Base-by-base conservation (phyloP, 148 eudicot species). In the Limonium bicolor region DNA sequence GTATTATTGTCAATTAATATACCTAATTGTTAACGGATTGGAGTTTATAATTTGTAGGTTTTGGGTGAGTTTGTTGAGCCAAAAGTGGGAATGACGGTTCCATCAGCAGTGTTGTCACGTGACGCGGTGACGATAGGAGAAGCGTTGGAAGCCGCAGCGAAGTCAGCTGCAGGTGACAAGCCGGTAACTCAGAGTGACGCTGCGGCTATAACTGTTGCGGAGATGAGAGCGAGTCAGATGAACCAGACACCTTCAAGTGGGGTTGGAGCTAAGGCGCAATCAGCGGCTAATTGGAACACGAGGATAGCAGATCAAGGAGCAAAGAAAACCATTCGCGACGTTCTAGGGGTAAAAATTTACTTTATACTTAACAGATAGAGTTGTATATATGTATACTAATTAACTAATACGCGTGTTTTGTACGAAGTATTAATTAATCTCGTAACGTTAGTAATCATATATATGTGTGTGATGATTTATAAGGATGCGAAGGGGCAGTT, bases 201-300 rank as follows among this genome's bases (percentile, higher is more conserved):
- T 0, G 74, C 94, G 2, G 88, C 94, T 3, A 84, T 84, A 5
- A 81, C 76, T 41, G 90, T 72, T 3, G 95, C 95, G 1, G 95
- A 84, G 63, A 46, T 65, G 31, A 54, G 77, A 35, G 95, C 95
- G 1, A 66, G 71, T 0, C 71, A 79, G 1, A 38, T 36, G 7
- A 59, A 50, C 4, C 18, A 38, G 0, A 56, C 67, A 0, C 45
- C 62, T 2, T 55, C 61, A 0, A 62, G 75, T 0, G 87, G 94
- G 2, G 20, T 83, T 3, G 72, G 62, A 0, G 54, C 76, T 0
- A 32, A 48, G 8, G 94, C 94, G 16, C 76, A 69, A 48, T 60
- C 77, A 1, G 83, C 77, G 1, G 94, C 86, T 3, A 56, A 53
- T 22, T 53, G 23, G 13, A 82, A 82, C 42, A 41, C 50, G 4